These are phyloP conservation scores for Penicillium pulvis DNA, from an alignment of 495 filamentous ascomycete species.

Conservation along the genomic window DNA sequence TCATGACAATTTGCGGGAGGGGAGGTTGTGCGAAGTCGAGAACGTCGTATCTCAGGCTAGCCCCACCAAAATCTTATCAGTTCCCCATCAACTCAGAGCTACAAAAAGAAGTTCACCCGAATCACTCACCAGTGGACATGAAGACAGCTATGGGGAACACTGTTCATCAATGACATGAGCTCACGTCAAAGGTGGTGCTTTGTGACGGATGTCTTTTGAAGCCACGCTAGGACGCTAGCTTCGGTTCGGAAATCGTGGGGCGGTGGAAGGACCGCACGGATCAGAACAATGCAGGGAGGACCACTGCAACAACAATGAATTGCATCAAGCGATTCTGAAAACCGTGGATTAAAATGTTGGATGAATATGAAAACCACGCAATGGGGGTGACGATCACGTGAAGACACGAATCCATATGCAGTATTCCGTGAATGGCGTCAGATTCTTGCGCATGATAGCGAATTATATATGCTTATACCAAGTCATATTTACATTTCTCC, in stretches of 20 bases:
- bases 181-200: constrained; percentile 16
- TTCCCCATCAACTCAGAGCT: constrained; percentile 9
- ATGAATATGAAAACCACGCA: background rate
- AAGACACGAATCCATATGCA: too few species aligned
- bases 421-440: too few species aligned
- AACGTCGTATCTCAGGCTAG: constrained; percentile 23
- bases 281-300: background rate
- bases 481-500: too few species aligned
- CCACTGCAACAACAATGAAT: background rate
- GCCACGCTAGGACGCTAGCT: constrained; percentile 17
- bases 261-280: constrained; percentile 23
- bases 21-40: constrained; percentile 42
- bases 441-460: too few species aligned
- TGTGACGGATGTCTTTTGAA: constrained; percentile 18
- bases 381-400: background rate
- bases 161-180: constrained; percentile 6
- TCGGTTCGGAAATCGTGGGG: constrained; percentile 35
- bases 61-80: constrained; percentile 30
- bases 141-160: background rate
- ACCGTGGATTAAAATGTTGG: background rate
- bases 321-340: background rate
- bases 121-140: constrained; percentile 1
- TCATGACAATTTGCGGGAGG: constrained; percentile 43
- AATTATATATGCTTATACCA: too few species aligned
- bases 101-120: background rate